These are phyloP conservation scores for Malus hybrid DNA, from an alignment of 331 rosid genomes.

Conservation along the genomic window DNA sequence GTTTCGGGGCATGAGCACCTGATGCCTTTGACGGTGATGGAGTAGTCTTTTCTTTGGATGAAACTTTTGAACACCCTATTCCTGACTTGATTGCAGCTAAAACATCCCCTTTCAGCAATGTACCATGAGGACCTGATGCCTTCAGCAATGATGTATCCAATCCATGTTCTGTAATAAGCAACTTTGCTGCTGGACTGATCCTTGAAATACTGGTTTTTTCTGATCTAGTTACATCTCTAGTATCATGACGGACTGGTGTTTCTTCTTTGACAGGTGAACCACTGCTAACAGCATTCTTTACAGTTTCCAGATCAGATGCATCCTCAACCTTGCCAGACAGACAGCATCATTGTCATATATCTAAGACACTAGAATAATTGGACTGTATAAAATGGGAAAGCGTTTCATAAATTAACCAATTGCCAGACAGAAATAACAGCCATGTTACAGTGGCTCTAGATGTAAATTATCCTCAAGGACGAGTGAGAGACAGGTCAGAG, in stretches of 20 bases:
- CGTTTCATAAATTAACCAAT: background rate
- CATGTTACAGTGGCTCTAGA: background rate
- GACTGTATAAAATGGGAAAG: background rate
- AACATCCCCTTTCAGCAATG: conserved; percentile 89
- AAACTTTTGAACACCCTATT: conserved; percentile 40
- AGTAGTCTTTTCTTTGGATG: conserved; percentile 48
- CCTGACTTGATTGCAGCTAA: conserved; percentile 81
- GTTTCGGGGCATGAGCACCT: conserved; percentile 25
- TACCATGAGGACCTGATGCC: conserved; percentile 80
- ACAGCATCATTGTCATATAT: conserved; percentile 15
- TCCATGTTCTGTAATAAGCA: conserved; percentile 69
- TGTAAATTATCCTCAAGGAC: conserved; percentile 1
- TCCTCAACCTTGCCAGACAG: conserved; percentile 72
- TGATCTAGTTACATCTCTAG: conserved; percentile 31
- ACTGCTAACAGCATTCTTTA: conserved; percentile 47
- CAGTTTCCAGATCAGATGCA: conserved; percentile 59
- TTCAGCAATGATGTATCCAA: conserved; percentile 62
- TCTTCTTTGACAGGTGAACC: conserved; percentile 43
- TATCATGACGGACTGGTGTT: conserved; percentile 32
- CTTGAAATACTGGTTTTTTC: conserved; percentile 41
- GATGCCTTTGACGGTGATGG: conserved; percentile 35
- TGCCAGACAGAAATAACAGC: background rate
- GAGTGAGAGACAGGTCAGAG: conserved; percentile 7
- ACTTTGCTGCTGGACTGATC: conserved; percentile 90
- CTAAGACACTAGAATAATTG: conserved; percentile 1